Percentiles rank a stretch among this genome's conserved stretches.
These are phyloP conservation scores for Cryptosporidium viatorum DNA, from an alignment of 169 alveolate species.

Conservation along the genomic window DNA sequence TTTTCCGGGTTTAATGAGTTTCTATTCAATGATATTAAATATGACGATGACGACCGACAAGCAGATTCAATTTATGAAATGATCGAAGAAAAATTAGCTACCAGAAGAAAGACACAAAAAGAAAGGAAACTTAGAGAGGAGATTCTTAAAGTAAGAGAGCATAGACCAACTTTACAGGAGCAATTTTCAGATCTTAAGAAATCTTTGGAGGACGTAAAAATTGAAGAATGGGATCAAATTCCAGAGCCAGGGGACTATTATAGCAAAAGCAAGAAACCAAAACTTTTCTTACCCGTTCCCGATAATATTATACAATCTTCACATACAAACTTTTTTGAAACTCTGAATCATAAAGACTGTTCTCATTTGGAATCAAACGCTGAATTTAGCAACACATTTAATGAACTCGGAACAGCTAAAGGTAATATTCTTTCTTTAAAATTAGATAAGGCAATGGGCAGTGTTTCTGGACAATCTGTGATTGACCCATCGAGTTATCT, in stretches of 20 bases:
- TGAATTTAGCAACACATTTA: slow-evolving; percentile 77
- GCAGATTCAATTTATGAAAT: slow-evolving; percentile 92
- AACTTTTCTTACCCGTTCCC: slow-evolving; percentile 91
- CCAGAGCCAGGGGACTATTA: slow-evolving; percentile 95
- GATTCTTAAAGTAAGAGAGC: slow-evolving; percentile 87
- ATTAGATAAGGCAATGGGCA: slow-evolving; percentile 93
- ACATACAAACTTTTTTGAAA: slow-evolving; percentile 55
- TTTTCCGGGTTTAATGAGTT: slow-evolving; percentile 93
- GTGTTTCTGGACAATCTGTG: slow-evolving; percentile 93
- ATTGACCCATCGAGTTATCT: slow-evolving; percentile 96
- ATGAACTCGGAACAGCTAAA: slow-evolving; percentile 93
- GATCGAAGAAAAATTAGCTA: slow-evolving; percentile 91
- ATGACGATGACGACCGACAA: slow-evolving; percentile 93
- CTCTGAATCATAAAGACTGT: slow-evolving; percentile 69
- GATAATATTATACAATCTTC: slow-evolving; percentile 85
- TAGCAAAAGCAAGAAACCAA: slow-evolving; percentile 88
- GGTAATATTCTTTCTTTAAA: slow-evolving; percentile 92
- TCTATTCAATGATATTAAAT: slow-evolving; percentile 86
- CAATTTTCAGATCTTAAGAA: slow-evolving; percentile 84
- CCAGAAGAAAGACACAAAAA: slow-evolving; percentile 89
- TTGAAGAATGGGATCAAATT: slow-evolving; percentile 97
- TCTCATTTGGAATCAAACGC: slow-evolving; percentile 55
- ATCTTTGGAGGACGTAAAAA: slow-evolving; percentile 84
- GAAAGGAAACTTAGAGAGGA: slow-evolving; percentile 89
- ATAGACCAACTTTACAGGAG: slow-evolving; percentile 85